phyloP scores from a whole-genome alignment of 208 protist genomes.

The Acanthamoeba divionensis region DNA sequence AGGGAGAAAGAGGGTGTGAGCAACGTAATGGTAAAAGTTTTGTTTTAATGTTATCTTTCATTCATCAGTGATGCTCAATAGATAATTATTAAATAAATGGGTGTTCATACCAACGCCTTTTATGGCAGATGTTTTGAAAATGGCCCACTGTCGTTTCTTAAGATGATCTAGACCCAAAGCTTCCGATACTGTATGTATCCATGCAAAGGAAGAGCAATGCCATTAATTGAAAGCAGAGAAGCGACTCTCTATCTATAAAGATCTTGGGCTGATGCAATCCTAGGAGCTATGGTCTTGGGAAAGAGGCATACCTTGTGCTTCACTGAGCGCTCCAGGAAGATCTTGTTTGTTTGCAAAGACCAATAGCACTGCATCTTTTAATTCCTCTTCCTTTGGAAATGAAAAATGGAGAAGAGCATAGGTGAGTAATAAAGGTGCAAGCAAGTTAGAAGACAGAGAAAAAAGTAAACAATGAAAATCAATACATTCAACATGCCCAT shows the following conservation, averaged over 20 bases:
- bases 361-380: conserved; percentile 85
- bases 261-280: too few species aligned
- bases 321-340: conserved; percentile 61
- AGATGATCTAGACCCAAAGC: conserved; percentile 78
- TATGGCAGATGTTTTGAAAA: conserved; percentile 84
- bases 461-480: background rate
- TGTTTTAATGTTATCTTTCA: too few species aligned
- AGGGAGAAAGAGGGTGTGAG: too few species aligned
- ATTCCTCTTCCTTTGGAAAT: conserved; percentile 83
- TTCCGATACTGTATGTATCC: conserved; percentile 72
- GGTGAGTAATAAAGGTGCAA: background rate
- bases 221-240: conserved; percentile 13
- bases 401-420: background rate
- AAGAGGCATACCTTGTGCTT: background rate
- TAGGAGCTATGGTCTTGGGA: background rate
- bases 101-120: conserved; percentile 66
- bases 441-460: background rate
- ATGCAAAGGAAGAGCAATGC: background rate
- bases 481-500: conserved; percentile 81
- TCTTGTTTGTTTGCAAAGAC: conserved; percentile 94
- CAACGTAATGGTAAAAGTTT: too few species aligned
- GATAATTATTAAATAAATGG: too few species aligned
- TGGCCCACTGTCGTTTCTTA: conserved; percentile 85
- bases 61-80: too few species aligned
- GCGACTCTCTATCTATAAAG: background rate